phyloP scores from a whole-genome alignment of 257 asterid genomes.

The Solanum paucissectum region DNA sequence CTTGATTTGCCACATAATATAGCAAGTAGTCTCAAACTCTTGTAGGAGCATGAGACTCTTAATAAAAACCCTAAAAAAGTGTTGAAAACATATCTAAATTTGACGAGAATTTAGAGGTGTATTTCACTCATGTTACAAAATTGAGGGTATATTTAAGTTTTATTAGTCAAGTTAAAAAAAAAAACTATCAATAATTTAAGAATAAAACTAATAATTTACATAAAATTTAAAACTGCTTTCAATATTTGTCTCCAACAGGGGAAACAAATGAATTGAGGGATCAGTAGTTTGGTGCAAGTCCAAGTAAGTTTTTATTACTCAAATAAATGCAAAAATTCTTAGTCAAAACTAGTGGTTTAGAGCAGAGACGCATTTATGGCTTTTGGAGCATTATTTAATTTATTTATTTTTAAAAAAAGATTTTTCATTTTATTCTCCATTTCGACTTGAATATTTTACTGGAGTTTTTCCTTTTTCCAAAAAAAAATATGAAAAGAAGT shows the following conservation, averaged over 20 bases:
- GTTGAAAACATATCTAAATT: background rate
- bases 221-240: rapidly evolving
- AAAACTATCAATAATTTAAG: rapidly evolving
- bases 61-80: too few species aligned
- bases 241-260: too few species aligned
- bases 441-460: background rate
- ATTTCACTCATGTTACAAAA: background rate
- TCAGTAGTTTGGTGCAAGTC: background rate
- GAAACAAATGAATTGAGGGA: background rate
- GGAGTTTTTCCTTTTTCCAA: background rate
- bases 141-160: rapidly evolving
- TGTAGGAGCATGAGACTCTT: too few species aligned
- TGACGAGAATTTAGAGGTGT: rapidly evolving
- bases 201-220: too few species aligned
- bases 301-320: background rate
- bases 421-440: background rate
- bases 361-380: background rate
- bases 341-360: background rate
- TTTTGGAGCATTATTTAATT: background rate
- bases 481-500: background rate
- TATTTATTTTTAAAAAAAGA: background rate
- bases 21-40: background rate
- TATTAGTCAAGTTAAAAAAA: too few species aligned
- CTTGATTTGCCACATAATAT: background rate
- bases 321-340: background rate